Conservation (phyloP, 305 asterid species). For the Fraxinus velutina region DNA sequence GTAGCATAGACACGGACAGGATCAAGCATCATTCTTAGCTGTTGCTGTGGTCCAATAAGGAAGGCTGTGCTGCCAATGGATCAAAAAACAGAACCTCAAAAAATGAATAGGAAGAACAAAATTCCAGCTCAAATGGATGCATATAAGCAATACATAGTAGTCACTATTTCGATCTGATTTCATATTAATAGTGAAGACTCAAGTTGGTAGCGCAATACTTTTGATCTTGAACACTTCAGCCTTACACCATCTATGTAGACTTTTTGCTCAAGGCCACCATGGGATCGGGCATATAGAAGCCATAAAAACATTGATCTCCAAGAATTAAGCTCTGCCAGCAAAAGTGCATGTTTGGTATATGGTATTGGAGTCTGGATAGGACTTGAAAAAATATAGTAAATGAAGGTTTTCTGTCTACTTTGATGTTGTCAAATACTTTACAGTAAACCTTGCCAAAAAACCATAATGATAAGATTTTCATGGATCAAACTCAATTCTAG, state of each 20-base stretch:
- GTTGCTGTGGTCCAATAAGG: conserved; percentile 72
- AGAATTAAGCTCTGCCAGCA: neutral
- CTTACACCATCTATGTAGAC: neutral
- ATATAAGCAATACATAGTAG: neutral
- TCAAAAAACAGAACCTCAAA: conserved; percentile 32
- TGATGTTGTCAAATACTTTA: neutral
- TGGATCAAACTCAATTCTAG: neutral
- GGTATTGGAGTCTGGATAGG: neutral
- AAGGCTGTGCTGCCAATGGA: conserved; percentile 84
- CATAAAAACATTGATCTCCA: neutral
- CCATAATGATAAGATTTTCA: neutral
- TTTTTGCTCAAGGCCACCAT: neutral
- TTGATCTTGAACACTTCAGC: neutral
- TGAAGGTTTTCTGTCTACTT: neutral
- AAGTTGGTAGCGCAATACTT: neutral
- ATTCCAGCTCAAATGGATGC: conserved; percentile 1
- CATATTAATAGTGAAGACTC: neutral
- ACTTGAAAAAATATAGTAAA: neutral
- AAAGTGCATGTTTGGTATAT: neutral
- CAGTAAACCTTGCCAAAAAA: neutral
- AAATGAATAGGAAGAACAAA: conserved; percentile 17
- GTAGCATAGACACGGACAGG: conserved; percentile 72
- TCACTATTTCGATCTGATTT: neutral
- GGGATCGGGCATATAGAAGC: neutral
- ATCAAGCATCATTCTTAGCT: conserved; percentile 86